These are phyloP conservation scores for Eucalyptus regnans DNA, from an alignment of 345 rosid genomes.

Conservation along the genomic window DNA sequence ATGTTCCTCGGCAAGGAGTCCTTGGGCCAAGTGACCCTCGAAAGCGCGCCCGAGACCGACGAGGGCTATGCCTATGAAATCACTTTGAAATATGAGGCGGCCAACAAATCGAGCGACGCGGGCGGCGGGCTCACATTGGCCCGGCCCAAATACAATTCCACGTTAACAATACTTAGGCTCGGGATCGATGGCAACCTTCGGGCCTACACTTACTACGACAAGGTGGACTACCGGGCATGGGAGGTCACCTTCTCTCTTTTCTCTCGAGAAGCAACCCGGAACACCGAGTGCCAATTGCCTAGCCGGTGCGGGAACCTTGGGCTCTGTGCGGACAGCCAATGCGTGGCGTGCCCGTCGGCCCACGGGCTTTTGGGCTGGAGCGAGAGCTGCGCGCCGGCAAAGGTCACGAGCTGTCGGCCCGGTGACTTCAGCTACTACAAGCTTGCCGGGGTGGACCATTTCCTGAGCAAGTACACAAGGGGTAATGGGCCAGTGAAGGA, in stretches of 20 bases:
- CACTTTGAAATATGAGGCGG: not conserved
- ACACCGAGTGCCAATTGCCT: slow-evolving; percentile 29
- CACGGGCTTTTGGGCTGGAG: slow-evolving; percentile 33
- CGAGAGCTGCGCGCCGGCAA: slow-evolving; percentile 10
- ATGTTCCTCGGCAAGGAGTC: not conserved
- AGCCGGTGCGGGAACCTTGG: slow-evolving; percentile 43
- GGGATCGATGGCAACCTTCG: slow-evolving; percentile 40
- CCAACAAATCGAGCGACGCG: not conserved
- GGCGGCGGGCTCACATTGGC: not conserved
- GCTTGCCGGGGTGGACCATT: slow-evolving; percentile 43
- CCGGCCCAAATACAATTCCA: slow-evolving; percentile 32
- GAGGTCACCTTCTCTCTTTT: slow-evolving; percentile 32
- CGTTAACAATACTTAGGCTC: slow-evolving; percentile 18
- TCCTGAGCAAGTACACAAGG: slow-evolving; percentile 18
- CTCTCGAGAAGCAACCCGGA: not conserved
- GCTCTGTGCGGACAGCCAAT: slow-evolving; percentile 35
- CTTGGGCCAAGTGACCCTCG: slow-evolving; percentile 6
- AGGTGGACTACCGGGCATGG: slow-evolving; percentile 23
- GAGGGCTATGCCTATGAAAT: slow-evolving; percentile 7
- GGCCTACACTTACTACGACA: slow-evolving; percentile 22
- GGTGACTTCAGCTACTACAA: slow-evolving; percentile 23
- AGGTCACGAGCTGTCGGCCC: slow-evolving; percentile 8
- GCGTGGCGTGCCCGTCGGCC: slow-evolving; percentile 41
- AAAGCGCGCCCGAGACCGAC: not conserved
- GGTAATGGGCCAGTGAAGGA: slow-evolving; percentile 21